Evolutionary conservation across 164 flowering plant species (phyloP).

Genomic region (Vitis cinerea): DNA sequence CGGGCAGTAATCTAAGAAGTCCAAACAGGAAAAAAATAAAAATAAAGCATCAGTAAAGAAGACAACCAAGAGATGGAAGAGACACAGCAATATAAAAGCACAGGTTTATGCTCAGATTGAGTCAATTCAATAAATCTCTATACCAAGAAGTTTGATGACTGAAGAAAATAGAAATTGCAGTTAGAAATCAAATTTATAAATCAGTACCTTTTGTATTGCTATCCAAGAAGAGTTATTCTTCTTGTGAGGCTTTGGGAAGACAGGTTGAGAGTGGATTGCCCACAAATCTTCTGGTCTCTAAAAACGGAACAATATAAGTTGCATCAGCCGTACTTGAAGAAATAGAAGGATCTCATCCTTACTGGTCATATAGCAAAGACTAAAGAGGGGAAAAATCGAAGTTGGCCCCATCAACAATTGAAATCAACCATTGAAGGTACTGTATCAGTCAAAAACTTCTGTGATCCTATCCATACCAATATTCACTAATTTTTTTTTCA

Average conservation of each 20-base stretch:
- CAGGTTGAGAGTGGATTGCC: conserved; percentile 83
- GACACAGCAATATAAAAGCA: background rate
- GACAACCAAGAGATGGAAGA: background rate
- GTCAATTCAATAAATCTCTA: background rate
- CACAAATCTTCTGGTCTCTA: conserved; percentile 90
- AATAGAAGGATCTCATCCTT: no score
- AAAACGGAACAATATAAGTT: conserved; percentile 11
- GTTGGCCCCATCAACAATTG: background rate
- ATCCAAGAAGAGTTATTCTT: conserved; percentile 63
- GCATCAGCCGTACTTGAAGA: background rate
- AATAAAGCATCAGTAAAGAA: background rate
- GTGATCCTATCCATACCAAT: no score
- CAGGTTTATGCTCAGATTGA: background rate
- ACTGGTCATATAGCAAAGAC: background rate
- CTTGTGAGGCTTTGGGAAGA: conserved; percentile 76
- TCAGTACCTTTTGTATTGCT: conserved; percentile 80
- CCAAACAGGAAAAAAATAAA: conserved; percentile 8
- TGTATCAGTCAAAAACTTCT: no score
- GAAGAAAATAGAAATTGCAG: background rate
- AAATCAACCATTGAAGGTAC: background rate
- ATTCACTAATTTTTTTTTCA: no score
- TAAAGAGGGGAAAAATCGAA: background rate
- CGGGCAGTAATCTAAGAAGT: conserved; percentile 51
- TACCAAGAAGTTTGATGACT: background rate
- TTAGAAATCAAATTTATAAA: background rate